Percentiles rank a stretch among this genome's conserved stretches.
Evolutionary conservation across 192 early-diverging fungal species (phyloP).

Genomic region (Funneliformis geosporum): DNA sequence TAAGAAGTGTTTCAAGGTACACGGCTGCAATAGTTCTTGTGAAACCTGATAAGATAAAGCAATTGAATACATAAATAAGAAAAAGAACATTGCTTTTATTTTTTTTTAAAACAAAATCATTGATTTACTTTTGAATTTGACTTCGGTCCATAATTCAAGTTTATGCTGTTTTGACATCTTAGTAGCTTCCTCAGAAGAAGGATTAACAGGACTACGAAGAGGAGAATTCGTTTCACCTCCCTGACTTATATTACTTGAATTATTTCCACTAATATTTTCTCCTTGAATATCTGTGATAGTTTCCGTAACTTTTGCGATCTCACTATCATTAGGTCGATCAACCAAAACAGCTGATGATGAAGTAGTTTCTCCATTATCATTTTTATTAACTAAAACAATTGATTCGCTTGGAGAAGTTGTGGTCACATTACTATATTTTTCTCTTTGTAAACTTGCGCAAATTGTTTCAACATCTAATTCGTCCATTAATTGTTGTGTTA

Average conservation of each 20-base stretch:
- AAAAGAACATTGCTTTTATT: not conserved
- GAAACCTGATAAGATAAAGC: conserved; percentile 58
- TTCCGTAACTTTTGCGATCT: not conserved
- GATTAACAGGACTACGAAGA: not conserved
- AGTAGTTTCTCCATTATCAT: conserved; percentile 13
- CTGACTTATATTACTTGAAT: not conserved
- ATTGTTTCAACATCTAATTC: conserved; percentile 80
- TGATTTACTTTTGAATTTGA: conserved; percentile 78
- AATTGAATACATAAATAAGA: conserved; percentile 4
- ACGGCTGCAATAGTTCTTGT: conserved; percentile 82
- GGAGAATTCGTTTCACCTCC: not conserved
- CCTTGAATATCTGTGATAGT: not conserved
- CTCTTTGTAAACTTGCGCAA: conserved; percentile 65
- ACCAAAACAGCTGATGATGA: conserved; percentile 3
- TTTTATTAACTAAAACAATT: conserved; percentile 26
- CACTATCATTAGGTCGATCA: not conserved
- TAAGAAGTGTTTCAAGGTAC: conserved; percentile 85
- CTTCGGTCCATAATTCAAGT: conserved; percentile 81
- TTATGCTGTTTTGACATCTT: conserved; percentile 51
- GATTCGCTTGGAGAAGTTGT: not conserved
- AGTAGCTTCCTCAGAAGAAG: conserved; percentile 27
- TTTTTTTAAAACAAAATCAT: not conserved
- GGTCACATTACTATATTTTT: conserved; percentile 14
- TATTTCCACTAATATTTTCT: conserved; percentile 2
- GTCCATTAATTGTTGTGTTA: conserved; percentile 76